Conservation (phyloP, 495 filamentous ascomycete genomes). For the Hypoxylon perforatum region DNA sequence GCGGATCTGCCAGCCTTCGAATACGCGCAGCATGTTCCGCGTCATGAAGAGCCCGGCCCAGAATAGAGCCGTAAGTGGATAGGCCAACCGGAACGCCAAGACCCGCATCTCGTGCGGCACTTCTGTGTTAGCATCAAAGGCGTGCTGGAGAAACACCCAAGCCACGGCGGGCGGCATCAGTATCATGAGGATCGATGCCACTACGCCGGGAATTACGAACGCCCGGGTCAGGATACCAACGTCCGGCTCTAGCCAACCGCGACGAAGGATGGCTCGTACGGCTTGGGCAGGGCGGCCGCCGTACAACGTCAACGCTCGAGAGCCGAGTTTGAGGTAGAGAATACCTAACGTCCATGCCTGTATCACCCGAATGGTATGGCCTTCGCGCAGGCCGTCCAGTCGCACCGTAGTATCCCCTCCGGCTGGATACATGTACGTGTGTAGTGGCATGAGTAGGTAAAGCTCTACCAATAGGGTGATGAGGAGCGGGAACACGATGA, state of each 20-base stretch:
- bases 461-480: constrained; percentile 86
- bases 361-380: constrained; percentile 85
- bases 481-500: constrained; percentile 82
- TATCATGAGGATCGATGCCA: constrained; percentile 69
- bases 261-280: constrained; percentile 76
- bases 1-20: constrained; percentile 80
- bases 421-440: constrained; percentile 75
- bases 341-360: constrained; percentile 96
- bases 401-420: constrained; percentile 51
- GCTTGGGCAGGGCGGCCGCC: constrained; percentile 77
- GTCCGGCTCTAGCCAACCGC: constrained; percentile 86
- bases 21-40: constrained; percentile 67
- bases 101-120: constrained; percentile 57
- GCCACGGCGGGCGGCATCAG: constrained; percentile 61
- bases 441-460: constrained; percentile 87
- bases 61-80: constrained; percentile 67
- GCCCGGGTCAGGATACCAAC: constrained; percentile 79
- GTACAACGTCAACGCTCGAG: constrained; percentile 71
- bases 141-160: constrained; percentile 43
- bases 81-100: constrained; percentile 77
- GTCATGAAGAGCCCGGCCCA: constrained; percentile 48
- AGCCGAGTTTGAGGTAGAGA: constrained; percentile 88
- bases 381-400: constrained; percentile 25
- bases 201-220: constrained; percentile 77
- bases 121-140: constrained; percentile 45